phyloP scores from a whole-genome alignment of 1,284 basidiomycete species.

The Uromyces viciae-fabae region DNA sequence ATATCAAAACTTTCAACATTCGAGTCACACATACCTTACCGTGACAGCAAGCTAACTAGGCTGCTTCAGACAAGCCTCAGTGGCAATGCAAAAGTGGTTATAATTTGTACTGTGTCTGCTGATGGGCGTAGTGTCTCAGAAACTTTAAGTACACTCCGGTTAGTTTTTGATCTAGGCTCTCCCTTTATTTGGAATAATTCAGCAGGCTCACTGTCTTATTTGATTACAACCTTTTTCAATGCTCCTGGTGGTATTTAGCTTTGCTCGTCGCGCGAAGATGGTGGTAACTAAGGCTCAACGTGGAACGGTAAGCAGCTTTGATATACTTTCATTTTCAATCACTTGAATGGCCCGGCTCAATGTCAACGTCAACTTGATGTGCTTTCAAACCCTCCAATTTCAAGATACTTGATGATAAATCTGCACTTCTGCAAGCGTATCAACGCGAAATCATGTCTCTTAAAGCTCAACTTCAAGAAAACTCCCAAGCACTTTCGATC shows the following conservation, averaged over 20 bases:
- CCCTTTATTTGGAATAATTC: not conserved
- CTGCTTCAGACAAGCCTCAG: slow-evolving; percentile 90
- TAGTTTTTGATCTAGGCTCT: not conserved
- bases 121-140: slow-evolving; percentile 59
- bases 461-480: slow-evolving; percentile 51
- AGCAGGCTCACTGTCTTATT: not conserved
- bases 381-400: not conserved
- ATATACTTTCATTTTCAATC: not conserved
- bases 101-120: slow-evolving; percentile 77
- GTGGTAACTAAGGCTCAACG: slow-evolving; percentile 61
- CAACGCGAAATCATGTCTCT: slow-evolving; percentile 57
- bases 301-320: slow-evolving; percentile 55
- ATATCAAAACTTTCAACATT: slow-evolving; percentile 61
- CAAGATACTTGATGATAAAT: slow-evolving; percentile 49
- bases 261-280: slow-evolving; percentile 61
- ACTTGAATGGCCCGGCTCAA: not conserved
- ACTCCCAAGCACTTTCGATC: slow-evolving; percentile 45
- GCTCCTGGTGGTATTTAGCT: slow-evolving; percentile 56
- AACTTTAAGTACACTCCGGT: slow-evolving; percentile 58
- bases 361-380: not conserved
- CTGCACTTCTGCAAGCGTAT: slow-evolving; percentile 57
- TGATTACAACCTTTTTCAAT: not conserved
- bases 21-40: slow-evolving; percentile 73
- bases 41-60: slow-evolving; percentile 88
- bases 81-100: slow-evolving; percentile 90